Evolutionary conservation across 2,329 filamentous ascomycete species (phyloP).

Genomic region (Alternaria consortialis): DNA sequence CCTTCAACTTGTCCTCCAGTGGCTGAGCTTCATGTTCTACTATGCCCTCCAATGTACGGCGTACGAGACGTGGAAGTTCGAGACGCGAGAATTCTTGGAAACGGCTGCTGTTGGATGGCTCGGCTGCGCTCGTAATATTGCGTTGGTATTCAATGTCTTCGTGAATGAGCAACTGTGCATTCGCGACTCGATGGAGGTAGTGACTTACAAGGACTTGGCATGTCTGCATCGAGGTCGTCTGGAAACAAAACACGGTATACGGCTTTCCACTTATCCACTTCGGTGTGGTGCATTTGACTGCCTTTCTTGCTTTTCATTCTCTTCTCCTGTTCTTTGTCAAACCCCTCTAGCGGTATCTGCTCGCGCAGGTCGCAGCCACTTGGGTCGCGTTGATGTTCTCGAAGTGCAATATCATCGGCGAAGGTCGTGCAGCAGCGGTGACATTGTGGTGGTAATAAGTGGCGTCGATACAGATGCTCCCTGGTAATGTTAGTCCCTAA

Average conservation of each 20-base stretch:
- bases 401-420: slow-evolving; percentile 27
- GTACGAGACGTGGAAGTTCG: slow-evolving; percentile 38
- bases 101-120: slow-evolving; percentile 22
- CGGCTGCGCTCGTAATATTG: slow-evolving; percentile 4
- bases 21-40: slow-evolving; percentile 39
- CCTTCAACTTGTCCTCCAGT: slow-evolving; percentile 36
- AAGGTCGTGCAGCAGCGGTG: slow-evolving; percentile 36
- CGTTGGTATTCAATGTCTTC: not conserved
- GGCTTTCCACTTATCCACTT: slow-evolving; percentile 40
- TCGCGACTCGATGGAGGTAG: not conserved
- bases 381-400: slow-evolving; percentile 36
- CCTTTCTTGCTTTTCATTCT: slow-evolving; percentile 39
- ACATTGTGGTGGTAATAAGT: slow-evolving; percentile 36
- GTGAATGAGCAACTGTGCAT: not conserved
- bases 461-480: slow-evolving; percentile 10
- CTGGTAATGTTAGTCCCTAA: not conserved
- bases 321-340: slow-evolving; percentile 38
- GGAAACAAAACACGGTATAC: slow-evolving; percentile 38
- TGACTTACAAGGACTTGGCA: slow-evolving; percentile 35
- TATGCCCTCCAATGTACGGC: slow-evolving; percentile 33
- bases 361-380: slow-evolving; percentile 31
- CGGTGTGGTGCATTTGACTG: slow-evolving; percentile 24
- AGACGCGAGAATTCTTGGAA: slow-evolving; percentile 39
- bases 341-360: slow-evolving; percentile 32
- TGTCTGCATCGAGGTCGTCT: slow-evolving; percentile 28